Conservation (phyloP, 306 rosid species). For the Sindora glabra region DNA sequence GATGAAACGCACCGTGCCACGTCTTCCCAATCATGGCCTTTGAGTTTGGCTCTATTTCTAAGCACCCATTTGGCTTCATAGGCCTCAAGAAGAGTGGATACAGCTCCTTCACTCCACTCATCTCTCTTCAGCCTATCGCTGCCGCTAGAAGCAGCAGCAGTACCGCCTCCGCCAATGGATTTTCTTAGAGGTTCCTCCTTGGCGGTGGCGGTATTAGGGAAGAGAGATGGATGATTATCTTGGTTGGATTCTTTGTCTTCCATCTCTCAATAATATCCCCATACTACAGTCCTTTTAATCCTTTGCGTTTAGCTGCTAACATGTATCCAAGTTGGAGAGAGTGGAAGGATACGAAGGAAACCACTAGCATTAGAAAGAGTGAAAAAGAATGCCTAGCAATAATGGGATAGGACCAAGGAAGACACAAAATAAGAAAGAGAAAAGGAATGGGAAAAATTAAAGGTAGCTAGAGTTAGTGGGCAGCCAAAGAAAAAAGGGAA, state of each 20-base stretch:
- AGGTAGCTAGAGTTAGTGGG: constrained; percentile 27
- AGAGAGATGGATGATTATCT: constrained; percentile 44
- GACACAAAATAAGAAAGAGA: neutral
- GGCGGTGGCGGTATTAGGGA: constrained; percentile 16
- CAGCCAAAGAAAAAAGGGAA: constrained; percentile 26
- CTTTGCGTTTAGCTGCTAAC: constrained; percentile 58
- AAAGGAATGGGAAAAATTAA: neutral
- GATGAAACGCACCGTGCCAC: constrained; percentile 68
- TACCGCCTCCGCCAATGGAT: neutral
- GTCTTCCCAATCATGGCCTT: constrained; percentile 97
- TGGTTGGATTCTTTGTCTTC: constrained; percentile 51
- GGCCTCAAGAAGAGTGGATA: constrained; percentile 74
- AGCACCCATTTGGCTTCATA: constrained; percentile 84
- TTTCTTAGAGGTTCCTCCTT: constrained; percentile 55
- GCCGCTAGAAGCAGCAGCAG: neutral
- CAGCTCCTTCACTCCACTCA: constrained; percentile 99
- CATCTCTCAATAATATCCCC: constrained; percentile 39
- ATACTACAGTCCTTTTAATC: constrained; percentile 25
- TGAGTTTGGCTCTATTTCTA: constrained; percentile 84
- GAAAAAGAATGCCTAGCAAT: constrained; percentile 21
- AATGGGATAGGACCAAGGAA: no score
- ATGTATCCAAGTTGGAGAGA: constrained; percentile 15
- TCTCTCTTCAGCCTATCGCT: constrained; percentile 73
- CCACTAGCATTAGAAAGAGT: constrained; percentile 62
- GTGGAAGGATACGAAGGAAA: constrained; percentile 15